Percentiles rank a stretch among this genome's conserved stretches.
Conservation (phyloP, 208 protist species). For the Acanthamoeba sp. region DNA sequence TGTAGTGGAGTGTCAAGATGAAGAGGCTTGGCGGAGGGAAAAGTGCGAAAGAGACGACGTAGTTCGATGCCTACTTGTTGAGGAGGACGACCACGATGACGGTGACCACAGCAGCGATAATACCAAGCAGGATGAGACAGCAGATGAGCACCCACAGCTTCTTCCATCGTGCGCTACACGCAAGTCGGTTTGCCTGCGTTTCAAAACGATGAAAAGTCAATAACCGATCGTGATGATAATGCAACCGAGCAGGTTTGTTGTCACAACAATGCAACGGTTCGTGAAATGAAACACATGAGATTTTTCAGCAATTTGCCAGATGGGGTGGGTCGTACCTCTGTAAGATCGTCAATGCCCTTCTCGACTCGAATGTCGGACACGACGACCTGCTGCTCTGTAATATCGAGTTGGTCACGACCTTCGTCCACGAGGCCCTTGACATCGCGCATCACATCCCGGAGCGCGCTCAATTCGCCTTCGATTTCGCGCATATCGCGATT, state of each 20-base stretch:
- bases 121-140: conserved; percentile 14
- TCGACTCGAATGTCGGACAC: conserved; percentile 28
- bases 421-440: conserved; percentile 52
- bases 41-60: no score
- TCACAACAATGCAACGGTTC: no score
- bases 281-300: background rate
- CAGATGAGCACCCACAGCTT: conserved; percentile 21
- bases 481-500: conserved; percentile 52
- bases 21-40: no score
- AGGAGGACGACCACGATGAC: conserved; percentile 49
- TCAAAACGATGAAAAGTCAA: background rate
- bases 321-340: background rate
- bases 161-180: conserved; percentile 58
- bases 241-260: no score
- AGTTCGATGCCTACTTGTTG: no score
- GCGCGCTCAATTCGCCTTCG: conserved; percentile 14
- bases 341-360: conserved; percentile 47
- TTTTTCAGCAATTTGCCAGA: background rate
- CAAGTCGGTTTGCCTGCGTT: background rate
- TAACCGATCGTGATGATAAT: no score
- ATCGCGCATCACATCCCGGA: conserved; percentile 23
- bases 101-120: background rate
- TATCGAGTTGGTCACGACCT: background rate
- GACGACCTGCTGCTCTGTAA: background rate
- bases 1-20: no score